Evolutionary conservation across 2,329 filamentous ascomycete species (phyloP).

Genomic region (Alternaria novae-zelandiae): DNA sequence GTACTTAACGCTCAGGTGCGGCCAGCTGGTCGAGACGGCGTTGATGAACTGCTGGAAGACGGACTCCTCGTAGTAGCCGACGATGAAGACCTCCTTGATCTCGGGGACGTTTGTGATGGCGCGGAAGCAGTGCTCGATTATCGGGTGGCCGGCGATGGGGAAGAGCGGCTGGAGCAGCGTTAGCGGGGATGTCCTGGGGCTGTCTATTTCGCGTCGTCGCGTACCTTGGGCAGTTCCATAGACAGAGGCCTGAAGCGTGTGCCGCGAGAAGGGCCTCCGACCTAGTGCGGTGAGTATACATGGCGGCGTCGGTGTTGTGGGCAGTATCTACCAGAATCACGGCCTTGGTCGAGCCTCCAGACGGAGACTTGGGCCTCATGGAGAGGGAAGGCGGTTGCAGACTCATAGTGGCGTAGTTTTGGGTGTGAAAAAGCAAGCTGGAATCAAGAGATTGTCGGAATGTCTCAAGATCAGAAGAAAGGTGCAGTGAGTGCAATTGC

Average conservation of each 20-base stretch:
- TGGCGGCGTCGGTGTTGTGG: constrained; percentile 5
- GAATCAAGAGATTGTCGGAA: neutral
- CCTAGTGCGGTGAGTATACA: constrained; percentile 61
- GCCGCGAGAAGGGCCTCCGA: constrained; percentile 92
- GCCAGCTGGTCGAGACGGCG: constrained; percentile 82
- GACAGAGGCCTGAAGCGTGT: constrained; percentile 95
- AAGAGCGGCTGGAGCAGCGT: constrained; percentile 77
- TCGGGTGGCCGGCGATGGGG: constrained; percentile 96
- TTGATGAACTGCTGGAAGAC: constrained; percentile 99
- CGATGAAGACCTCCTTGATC: constrained; percentile 95
- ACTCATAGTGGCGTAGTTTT: constrained; percentile 35
- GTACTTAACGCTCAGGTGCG: constrained; percentile 89
- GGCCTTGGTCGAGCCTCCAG: constrained; percentile 75
- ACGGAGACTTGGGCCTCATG: constrained; percentile 42
- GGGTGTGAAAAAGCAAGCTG: neutral
- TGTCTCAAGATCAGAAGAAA: constrained; percentile 6
- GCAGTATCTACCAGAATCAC: constrained; percentile 79
- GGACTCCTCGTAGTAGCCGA: constrained; percentile 97
- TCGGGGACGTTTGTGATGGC: constrained; percentile 89
- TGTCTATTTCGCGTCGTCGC: constrained; percentile 25
- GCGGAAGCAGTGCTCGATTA: constrained; percentile 96
- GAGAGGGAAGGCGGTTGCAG: constrained; percentile 47
- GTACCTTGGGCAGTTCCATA: constrained; percentile 92
- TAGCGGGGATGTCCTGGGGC: constrained; percentile 22
- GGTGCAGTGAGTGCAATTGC: constrained; percentile 28